Evolutionary conservation across 495 filamentous ascomycete species (phyloP), one percentile per base, ranked within the genome.

Genomic region (Arthonia radiata): DNA sequence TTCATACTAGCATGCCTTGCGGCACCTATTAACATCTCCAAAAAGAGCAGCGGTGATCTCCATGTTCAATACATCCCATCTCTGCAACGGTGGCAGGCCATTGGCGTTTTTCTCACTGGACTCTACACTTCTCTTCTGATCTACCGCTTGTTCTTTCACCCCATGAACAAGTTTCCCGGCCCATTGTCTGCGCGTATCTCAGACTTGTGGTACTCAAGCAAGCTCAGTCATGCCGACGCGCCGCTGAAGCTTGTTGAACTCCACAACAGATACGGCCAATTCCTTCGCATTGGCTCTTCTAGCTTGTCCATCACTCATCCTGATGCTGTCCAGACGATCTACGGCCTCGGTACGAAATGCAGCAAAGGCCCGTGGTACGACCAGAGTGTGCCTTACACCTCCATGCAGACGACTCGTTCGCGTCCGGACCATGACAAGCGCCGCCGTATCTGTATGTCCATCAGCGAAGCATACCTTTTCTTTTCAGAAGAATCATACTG

Each of bases 381-480:
- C 7, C 21, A 43, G 1, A 24, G 42, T 3, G 25, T 38, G 0
- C 49, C 48, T 0, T 30, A 43, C 0, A 49, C 31, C 38, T 63
- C 29, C 57, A 71, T 63, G 12, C 64, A 70, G 37, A 63, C 55
- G n/a, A 35, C 24, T 3, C 41, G 59, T 16, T 40, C 53, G 18
- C 41, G 38, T 3, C 27, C 25, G 10, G 26, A 36, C 5, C 57
- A 58, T 31, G 48, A 48, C 12, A 31, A 31, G 4, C 32, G 52
- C 8, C 35, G 55, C 11, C 44, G 43, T 12, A 34, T 49, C 7
- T 58, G 56, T n/a, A n/a, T n/a, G n/a, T n/a, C n/a, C n/a, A n/a
- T n/a, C n/a, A n/a, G n/a, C n/a, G n/a, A n/a, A n/a, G n/a, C n/a
- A n/a, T n/a, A n/a, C n/a, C n/a, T n/a, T n/a, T n/a, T n/a, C n/a